Evolutionary conservation across 257 asterid genomes (phyloP).

Genomic region (Petrea volubilis): DNA sequence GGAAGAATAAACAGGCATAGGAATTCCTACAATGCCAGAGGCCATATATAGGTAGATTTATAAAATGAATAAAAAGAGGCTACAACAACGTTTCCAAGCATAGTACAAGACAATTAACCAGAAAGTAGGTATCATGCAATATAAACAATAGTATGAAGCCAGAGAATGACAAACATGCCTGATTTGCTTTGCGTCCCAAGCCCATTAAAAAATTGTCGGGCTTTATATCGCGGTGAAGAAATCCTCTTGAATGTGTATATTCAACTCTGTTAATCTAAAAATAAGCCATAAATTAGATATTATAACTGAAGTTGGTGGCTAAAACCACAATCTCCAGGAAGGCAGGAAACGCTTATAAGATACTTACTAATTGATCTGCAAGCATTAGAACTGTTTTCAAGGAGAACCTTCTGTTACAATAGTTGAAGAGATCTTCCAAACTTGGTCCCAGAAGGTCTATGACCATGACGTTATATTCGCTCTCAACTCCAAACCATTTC

Average conservation of each 20-base stretch:
- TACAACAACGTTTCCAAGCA: background rate
- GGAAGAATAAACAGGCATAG: background rate
- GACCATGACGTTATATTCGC: conserved; percentile 85
- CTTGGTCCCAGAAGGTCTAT: conserved; percentile 97
- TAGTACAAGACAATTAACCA: background rate
- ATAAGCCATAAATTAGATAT: conserved; percentile 13
- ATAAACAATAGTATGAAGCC: background rate
- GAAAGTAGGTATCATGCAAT: background rate
- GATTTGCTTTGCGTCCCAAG: conserved; percentile 97
- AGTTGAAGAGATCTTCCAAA: conserved; percentile 87
- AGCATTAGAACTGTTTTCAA: conserved; percentile 90
- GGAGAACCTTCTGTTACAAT: conserved; percentile 77
- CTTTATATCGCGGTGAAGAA: conserved; percentile 98
- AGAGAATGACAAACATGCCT: conserved; percentile 46
- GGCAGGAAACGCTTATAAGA: conserved; percentile 10
- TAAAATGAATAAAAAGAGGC: background rate
- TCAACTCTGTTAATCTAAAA: conserved; percentile 93
- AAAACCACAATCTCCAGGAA: conserved; percentile 13
- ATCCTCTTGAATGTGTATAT: conserved; percentile 90
- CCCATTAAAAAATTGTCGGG: conserved; percentile 97
- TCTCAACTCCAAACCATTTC: conserved; percentile 89
- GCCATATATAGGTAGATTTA: background rate
- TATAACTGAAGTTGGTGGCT: conserved; percentile 16
- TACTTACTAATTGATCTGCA: conserved; percentile 86
- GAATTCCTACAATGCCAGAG: background rate